Evolutionary conservation across 305 asterid genomes (phyloP).

Genomic region (Rubia peregrina): DNA sequence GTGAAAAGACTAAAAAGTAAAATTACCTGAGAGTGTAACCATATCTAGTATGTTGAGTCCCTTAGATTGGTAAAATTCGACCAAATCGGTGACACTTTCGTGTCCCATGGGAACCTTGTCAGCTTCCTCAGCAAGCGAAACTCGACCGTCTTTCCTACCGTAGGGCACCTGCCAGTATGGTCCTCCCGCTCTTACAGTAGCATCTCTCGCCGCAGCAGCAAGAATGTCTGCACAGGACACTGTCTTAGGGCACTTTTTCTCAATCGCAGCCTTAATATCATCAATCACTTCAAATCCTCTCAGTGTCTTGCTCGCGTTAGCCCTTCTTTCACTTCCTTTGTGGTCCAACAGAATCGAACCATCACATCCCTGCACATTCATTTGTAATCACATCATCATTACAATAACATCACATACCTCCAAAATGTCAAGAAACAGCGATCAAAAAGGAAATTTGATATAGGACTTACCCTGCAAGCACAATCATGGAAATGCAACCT

Average conservation of each 20-base stretch:
- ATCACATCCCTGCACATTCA: conserved; percentile 60
- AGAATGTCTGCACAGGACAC: conserved; percentile 89
- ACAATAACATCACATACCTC: neutral
- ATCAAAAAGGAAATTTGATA: too few relatives aligned
- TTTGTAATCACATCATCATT: neutral
- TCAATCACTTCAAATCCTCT: conserved; percentile 62
- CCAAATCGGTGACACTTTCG: conserved; percentile 52
- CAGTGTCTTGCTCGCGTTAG: conserved; percentile 45
- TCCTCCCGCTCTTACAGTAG: conserved; percentile 59
- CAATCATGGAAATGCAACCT: conserved; percentile 80
- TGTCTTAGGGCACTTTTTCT: conserved; percentile 52
- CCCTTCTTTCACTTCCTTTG: conserved; percentile 47
- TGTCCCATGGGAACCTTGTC: conserved; percentile 50
- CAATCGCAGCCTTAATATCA: conserved; percentile 58
- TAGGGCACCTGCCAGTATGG: conserved; percentile 80
- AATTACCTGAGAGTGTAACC: conserved; percentile 59
- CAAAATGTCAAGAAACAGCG: too few relatives aligned
- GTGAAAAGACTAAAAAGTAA: neutral
- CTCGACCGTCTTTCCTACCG: conserved; percentile 65
- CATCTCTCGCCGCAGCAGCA: conserved; percentile 60
- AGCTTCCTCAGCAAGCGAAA: conserved; percentile 55
- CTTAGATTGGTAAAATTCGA: conserved; percentile 69
- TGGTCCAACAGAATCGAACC: conserved; percentile 68
- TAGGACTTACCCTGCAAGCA: conserved; percentile 41
- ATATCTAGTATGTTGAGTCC: conserved; percentile 66